Evolutionary conservation across 2,329 filamentous ascomycete species (phyloP), one percentile per base, ranked within the genome.

Genomic region (Phialophora tarda): DNA sequence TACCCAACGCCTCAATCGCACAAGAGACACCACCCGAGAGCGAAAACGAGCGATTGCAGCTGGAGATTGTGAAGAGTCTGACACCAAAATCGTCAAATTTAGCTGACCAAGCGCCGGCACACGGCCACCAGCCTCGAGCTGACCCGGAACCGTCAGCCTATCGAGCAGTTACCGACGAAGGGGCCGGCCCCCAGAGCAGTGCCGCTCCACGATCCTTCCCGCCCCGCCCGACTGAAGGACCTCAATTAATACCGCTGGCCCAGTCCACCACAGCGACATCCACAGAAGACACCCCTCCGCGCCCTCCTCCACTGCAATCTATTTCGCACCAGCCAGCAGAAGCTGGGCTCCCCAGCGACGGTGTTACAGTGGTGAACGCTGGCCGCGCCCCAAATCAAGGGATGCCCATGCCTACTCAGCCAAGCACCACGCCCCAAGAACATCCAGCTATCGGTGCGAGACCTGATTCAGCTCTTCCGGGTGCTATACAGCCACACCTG

Each of bases 51-150:
- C 77, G 79, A 38, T 67, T 83, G 50, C 74, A 80, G 51, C 77
- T 79, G 64, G 81, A 82, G 65, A 83, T 83, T n/a, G 81, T 82
- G n/a, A 78, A 77, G 54, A 81, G 80, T 4, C 71, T 82, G 58
- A 82, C 78, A 50, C 77, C 79, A 8, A 69, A 65, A 34, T 67
- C 68, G 23, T 72, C 71, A 11, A 66, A 44, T 38, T 60, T 66
- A 21, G 54, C 56, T n/a, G 63, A 48, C 5, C 60, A 62, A 61
- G 38, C 34, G n/a, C 30, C 44, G 8, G 54, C 32, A 21, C 59
- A 32, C 32, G 44, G 12, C 28, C 34, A 12, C 23, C 34, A 53
- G 10, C 7, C 30, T 3, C 50, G 51, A 23, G 30, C 34, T 17
- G 11, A n/a, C 50, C 26, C 24, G 10, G 7, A 21, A 59, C 8